These are phyloP conservation scores for Fragosphaeria purpurea DNA, from an alignment of 2,329 filamentous ascomycete genomes.

Conservation along the genomic window DNA sequence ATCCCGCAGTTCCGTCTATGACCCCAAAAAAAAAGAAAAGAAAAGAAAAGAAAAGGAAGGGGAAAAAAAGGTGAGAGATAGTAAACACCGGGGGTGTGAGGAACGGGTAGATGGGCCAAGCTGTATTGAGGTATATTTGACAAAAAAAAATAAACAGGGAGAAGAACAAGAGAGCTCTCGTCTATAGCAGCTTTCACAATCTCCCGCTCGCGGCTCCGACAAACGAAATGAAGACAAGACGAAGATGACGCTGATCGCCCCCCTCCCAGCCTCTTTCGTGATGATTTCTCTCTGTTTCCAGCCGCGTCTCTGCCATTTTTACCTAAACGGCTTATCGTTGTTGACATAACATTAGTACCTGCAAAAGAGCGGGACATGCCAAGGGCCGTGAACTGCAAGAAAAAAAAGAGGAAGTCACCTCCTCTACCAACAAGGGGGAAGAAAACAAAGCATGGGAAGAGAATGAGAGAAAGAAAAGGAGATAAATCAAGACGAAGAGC, in stretches of 20 bases:
- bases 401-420: no score
- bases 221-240: background rate
- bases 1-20: background rate
- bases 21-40: background rate
- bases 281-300: no score
- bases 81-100: background rate
- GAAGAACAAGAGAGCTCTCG: background rate
- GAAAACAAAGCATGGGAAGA: no score
- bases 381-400: no score
- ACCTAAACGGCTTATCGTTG: no score
- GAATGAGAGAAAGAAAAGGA: background rate
- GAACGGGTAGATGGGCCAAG: slow-evolving; percentile 3
- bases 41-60: background rate
- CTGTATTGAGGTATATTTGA: background rate
- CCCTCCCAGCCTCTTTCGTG: background rate
- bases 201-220: background rate
- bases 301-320: no score
- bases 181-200: background rate
- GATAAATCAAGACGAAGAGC: background rate
- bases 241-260: background rate
- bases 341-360: no score
- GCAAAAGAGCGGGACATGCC: no score
- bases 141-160: no score
- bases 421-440: no score
- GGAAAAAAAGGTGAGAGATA: background rate